Evolutionary conservation across 331 rosid species (phyloP), one percentile per base, ranked within the genome.

Genomic region (Malus hybrid): DNA sequence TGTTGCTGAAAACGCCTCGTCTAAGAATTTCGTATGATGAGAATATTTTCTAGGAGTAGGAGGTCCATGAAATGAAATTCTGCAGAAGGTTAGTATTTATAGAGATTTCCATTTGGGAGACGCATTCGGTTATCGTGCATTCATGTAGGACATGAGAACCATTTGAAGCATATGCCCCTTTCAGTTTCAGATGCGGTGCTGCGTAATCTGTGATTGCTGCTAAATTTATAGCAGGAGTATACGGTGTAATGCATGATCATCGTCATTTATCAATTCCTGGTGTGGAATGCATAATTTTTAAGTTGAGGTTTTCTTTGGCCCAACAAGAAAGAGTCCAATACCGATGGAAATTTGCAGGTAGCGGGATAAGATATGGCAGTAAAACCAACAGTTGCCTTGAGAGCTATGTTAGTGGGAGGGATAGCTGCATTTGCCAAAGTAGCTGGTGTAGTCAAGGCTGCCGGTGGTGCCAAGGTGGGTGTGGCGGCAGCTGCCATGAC

Each of bases 331-430:
- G 42, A 56, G 19, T 76, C 77, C 65, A 56, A 72, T 65, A 28
- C 48, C 34, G 67, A 44, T 42, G 13, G 52, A 73, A 60, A 76
- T 76, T 44, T 84, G 75, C 84, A 83, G 91, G 73, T 10, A 24
- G 29, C 13, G 34, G 4, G 20, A 52, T 16, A 52, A 52, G 57
- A 52, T 52, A 91, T 91, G 98, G 88, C 71, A 12, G 72, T 89
- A 71, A 93, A 91, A 76, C 98, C 98, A 24, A 89, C 96, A 31
- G 96, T 93, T 80, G 98, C 93, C 18, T 73, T 93, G 52, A 86
- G 98, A 73, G 98, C 97, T 52, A 61, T 88, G 24, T 87, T 93
- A 55, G 96, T 91, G 42, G 96, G 98, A 80, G 97, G 98, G 67
- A 74, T 93, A 67, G 97, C 98, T 13, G 96, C 91, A 63, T 91